phyloP scores from a whole-genome alignment of 2,329 filamentous ascomycete species.

The Ceratocystiopsis sp. region DNA sequence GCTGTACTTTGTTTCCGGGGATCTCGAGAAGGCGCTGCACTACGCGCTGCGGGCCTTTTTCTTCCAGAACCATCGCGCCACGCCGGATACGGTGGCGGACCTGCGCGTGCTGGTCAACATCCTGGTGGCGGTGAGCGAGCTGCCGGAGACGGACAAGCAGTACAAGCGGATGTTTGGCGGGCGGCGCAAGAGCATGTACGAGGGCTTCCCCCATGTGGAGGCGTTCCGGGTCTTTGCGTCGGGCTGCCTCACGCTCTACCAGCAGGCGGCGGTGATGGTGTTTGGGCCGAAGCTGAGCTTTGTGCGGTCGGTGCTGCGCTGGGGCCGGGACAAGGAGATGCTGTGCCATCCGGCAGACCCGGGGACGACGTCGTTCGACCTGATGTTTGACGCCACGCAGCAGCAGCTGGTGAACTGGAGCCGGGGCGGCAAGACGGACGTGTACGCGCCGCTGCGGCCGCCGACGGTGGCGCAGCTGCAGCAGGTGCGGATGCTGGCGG shows the following conservation, averaged over 20 bases:
- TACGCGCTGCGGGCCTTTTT: not conserved
- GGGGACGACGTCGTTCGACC: not conserved
- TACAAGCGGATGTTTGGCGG: not conserved
- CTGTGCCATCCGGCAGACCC: not conserved
- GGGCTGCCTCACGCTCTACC: not conserved
- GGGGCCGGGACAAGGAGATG: not conserved
- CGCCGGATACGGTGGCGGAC: not conserved
- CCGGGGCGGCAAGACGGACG: not conserved
- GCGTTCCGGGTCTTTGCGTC: conserved; percentile 1
- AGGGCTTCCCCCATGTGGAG: not conserved
- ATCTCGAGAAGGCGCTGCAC: conserved; percentile 2
- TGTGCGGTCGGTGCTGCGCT: conserved; percentile 2
- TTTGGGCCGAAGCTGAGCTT: conserved; percentile 4
- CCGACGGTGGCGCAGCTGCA: not conserved
- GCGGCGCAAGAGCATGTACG: not conserved
- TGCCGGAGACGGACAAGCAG: not conserved
- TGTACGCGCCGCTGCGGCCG: not conserved
- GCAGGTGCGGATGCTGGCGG: not conserved
- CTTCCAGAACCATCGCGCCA: not conserved
- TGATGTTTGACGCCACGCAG: not conserved
- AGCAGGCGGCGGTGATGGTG: not conserved
- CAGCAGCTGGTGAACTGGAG: conserved; percentile 1
- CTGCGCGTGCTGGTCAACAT: conserved; percentile 2
- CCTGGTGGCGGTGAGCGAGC: not conserved
- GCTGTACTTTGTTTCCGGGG: not conserved